Conservation (phyloP, 345 rosid genomes). For the Eutrema heterophyllum region DNA sequence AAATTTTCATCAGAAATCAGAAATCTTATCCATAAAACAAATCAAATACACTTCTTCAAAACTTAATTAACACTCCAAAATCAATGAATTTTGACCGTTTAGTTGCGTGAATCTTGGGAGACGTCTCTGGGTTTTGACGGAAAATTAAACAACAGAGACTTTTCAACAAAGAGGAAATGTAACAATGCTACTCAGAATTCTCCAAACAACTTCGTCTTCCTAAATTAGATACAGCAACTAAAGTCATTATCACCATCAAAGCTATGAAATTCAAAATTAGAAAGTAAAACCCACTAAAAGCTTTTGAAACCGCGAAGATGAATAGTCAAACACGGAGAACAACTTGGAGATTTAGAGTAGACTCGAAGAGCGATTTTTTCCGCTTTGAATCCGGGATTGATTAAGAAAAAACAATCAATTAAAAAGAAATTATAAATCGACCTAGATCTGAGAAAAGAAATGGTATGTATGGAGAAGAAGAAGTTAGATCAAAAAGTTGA, state of each 20-base stretch:
- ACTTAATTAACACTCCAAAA: neutral
- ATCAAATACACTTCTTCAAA: neutral
- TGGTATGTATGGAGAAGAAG: neutral
- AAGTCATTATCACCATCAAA: slow-evolving; percentile 19
- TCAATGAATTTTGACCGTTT: neutral
- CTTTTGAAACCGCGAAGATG: neutral
- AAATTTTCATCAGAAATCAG: neutral
- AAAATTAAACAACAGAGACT: slow-evolving; percentile 23
- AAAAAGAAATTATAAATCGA: neutral
- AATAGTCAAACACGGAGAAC: slow-evolving; percentile 1
- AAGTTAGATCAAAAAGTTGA: slow-evolving; percentile 21
- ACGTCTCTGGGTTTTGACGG: neutral
- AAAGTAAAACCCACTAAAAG: neutral
- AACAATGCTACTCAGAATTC: slow-evolving; percentile 3
- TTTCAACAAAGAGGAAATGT: slow-evolving; percentile 26
- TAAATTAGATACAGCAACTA: slow-evolving; percentile 4
- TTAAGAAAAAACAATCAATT: neutral
- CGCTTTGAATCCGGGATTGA: neutral
- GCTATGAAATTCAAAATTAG: neutral
- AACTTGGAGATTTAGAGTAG: slow-evolving; percentile 5
- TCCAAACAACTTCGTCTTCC: neutral
- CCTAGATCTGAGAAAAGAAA: slow-evolving; percentile 25
- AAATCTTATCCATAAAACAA: slow-evolving; percentile 12
- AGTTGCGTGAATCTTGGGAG: slow-evolving; percentile 10
- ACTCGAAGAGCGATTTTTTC: neutral